Conservation (phyloP, 2,329 filamentous ascomycete genomes). For the Mariannaea elegans region DNA sequence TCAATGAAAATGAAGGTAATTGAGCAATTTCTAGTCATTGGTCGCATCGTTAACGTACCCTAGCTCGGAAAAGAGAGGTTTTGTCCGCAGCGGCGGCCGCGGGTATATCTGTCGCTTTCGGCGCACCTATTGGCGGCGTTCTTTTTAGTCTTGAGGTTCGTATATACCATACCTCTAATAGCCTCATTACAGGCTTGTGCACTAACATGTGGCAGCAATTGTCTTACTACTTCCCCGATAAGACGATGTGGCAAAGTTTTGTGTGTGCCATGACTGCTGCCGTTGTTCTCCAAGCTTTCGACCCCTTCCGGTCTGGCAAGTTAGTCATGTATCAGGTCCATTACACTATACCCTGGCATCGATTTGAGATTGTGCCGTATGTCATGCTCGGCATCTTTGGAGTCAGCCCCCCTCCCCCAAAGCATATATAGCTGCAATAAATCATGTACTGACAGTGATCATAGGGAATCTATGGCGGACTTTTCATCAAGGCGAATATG, state of each 20-base stretch:
- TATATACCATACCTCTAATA: not conserved
- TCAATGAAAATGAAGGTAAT: conserved; percentile 86
- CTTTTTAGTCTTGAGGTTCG: conserved; percentile 89
- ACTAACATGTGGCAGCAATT: conserved; percentile 68
- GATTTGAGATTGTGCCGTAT: conserved; percentile 92
- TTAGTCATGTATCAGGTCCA: conserved; percentile 96
- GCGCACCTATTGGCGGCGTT: conserved; percentile 92
- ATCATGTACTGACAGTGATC: conserved; percentile 21
- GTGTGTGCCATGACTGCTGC: conserved; percentile 99
- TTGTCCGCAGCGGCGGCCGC: conserved; percentile 91
- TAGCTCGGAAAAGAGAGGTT: conserved; percentile 91
- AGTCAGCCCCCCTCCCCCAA: conserved; percentile 46
- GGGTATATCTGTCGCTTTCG: conserved; percentile 93
- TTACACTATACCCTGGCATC: conserved; percentile 91
- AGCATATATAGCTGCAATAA: not conserved
- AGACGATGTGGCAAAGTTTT: conserved; percentile 99
- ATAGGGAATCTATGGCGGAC: conserved; percentile 87
- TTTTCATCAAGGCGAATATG: conserved; percentile 97
- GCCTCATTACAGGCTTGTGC: not conserved
- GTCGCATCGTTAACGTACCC: not conserved
- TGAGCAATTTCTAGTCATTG: not conserved
- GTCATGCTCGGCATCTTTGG: conserved; percentile 86
- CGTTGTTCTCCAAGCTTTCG: conserved; percentile 88
- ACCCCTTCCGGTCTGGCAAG: conserved; percentile 95
- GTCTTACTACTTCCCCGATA: conserved; percentile 97